These are phyloP conservation scores for Daldinia eschscholtzii DNA, from an alignment of 2,329 filamentous ascomycete species.

Conservation along the genomic window DNA sequence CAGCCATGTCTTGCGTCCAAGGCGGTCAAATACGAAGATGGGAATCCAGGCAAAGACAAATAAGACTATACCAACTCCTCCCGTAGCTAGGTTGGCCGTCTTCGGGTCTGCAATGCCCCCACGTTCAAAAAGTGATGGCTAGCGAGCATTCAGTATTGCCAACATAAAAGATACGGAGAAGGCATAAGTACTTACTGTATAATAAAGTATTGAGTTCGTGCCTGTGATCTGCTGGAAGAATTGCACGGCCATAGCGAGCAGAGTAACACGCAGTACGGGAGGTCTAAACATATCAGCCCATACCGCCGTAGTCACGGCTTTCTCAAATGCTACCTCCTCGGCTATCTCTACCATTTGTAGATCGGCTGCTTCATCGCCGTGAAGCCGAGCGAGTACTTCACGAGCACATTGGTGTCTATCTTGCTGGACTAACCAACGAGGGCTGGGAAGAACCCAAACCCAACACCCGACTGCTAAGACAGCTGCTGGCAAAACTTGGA, in stretches of 20 bases:
- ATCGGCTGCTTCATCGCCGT: constrained; percentile 56
- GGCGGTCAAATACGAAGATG: constrained; percentile 47
- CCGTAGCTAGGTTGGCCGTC: constrained; percentile 46
- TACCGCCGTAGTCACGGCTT: constrained; percentile 36
- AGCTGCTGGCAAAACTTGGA: constrained; percentile 52
- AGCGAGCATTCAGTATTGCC: neutral
- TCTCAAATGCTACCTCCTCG: constrained; percentile 44
- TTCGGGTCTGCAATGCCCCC: constrained; percentile 41
- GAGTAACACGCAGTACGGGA: constrained; percentile 48
- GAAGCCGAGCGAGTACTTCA: constrained; percentile 47
- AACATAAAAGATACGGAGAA: neutral
- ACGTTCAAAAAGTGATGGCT: constrained; percentile 44
- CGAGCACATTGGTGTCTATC: constrained; percentile 46
- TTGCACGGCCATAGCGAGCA: constrained; percentile 50
- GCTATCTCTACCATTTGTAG: constrained; percentile 64
- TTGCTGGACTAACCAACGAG: constrained; percentile 47
- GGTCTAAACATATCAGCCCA: constrained; percentile 51
- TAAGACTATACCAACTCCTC: constrained; percentile 45
- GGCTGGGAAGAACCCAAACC: constrained; percentile 48
- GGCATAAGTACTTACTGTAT: constrained; percentile 38
- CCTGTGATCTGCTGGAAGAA: constrained; percentile 51
- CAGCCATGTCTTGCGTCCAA: constrained; percentile 48
- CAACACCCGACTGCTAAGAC: constrained; percentile 49
- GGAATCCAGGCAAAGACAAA: constrained; percentile 48
- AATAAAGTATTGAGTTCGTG: constrained; percentile 52